Percentiles rank a stretch among this genome's conserved stretches.
Conservation (phyloP, 306 rosid genomes). For the Vigna trinervia region DNA sequence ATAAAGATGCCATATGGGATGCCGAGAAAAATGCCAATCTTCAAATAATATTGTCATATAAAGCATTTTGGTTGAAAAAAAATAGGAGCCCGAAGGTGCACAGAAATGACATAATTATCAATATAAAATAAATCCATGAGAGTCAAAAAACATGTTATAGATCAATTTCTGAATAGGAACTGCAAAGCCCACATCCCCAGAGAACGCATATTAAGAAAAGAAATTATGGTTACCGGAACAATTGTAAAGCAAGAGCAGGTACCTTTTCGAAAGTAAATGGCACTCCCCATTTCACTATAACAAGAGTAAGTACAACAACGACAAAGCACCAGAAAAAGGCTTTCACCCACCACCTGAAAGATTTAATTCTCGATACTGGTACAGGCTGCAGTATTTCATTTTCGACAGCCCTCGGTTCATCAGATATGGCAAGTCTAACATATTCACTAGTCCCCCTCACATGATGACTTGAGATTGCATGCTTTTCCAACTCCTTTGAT, state of each 20-base stretch:
- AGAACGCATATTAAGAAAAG: conserved; percentile 35
- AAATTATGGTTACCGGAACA: conserved; percentile 10
- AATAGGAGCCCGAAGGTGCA: conserved; percentile 7
- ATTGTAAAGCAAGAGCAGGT: conserved; percentile 38
- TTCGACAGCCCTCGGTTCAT: conserved; percentile 64
- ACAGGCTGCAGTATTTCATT: conserved; percentile 62
- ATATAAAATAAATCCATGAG: conserved; percentile 11
- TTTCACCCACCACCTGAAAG: conserved; percentile 80
- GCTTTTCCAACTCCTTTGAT: conserved; percentile 59
- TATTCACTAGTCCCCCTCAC: conserved; percentile 74
- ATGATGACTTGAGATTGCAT: conserved; percentile 56
- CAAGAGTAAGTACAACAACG: conserved; percentile 49
- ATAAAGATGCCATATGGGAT: not conserved
- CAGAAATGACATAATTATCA: conserved; percentile 8
- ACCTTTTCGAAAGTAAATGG: conserved; percentile 93
- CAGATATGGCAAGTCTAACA: conserved; percentile 79
- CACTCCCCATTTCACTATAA: conserved; percentile 77
- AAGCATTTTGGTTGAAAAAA: conserved; percentile 8
- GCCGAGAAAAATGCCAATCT: conserved; percentile 2
- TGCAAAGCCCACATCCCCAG: conserved; percentile 23
- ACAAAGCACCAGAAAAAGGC: conserved; percentile 60
- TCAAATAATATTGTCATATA: not conserved
- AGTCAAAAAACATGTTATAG: conserved; percentile 14
- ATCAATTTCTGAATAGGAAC: conserved; percentile 30
- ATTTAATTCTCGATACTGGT: conserved; percentile 54